A percentile compares a stretch with the other conserved stretches of the same genome.
phyloP scores from a whole-genome alignment of 768 basidiomycete genomes.

The Pholiota conissans region DNA sequence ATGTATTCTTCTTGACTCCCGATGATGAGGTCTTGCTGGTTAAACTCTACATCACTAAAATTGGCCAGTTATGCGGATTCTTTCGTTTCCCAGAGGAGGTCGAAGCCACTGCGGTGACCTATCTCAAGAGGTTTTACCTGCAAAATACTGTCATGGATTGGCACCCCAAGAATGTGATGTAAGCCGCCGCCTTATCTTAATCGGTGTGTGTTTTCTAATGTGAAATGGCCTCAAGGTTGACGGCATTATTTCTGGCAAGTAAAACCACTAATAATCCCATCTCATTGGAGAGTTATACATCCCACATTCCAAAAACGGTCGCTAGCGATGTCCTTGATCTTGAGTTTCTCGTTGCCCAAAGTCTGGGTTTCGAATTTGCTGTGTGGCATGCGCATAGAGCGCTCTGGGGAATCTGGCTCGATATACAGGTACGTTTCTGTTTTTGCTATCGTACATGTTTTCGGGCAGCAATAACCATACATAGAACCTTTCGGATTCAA shows the following conservation, averaged over 20 bases:
- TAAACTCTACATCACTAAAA: constrained; percentile 84
- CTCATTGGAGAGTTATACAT: constrained; percentile 80
- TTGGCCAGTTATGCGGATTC: constrained; percentile 79
- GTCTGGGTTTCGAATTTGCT: constrained; percentile 90
- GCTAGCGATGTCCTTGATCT: constrained; percentile 88
- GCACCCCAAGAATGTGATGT: constrained; percentile 99
- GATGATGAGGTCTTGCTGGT: constrained; percentile 88
- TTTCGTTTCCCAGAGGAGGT: constrained; percentile 92
- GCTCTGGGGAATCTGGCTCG: constrained; percentile 85
- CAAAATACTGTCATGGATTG: constrained; percentile 99
- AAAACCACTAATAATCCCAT: constrained; percentile 98
- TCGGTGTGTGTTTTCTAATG: constrained; percentile 1
- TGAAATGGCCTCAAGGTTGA: constrained; percentile 62
- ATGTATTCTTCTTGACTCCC: constrained; percentile 72
- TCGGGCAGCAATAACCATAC: neutral
- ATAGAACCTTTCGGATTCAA: constrained; percentile 53
- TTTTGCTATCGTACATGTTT: neutral
- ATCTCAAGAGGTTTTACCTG: constrained; percentile 95
- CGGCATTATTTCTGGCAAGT: constrained; percentile 90
- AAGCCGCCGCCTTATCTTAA: constrained; percentile 58
- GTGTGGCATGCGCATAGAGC: constrained; percentile 91
- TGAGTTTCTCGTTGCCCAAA: constrained; percentile 95
- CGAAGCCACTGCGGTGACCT: constrained; percentile 88
- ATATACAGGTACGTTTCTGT: constrained; percentile 68
- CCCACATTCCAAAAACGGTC: constrained; percentile 78